Conservation (phyloP, 768 basidiomycete genomes). For the Boletellus ananiceps region DNA sequence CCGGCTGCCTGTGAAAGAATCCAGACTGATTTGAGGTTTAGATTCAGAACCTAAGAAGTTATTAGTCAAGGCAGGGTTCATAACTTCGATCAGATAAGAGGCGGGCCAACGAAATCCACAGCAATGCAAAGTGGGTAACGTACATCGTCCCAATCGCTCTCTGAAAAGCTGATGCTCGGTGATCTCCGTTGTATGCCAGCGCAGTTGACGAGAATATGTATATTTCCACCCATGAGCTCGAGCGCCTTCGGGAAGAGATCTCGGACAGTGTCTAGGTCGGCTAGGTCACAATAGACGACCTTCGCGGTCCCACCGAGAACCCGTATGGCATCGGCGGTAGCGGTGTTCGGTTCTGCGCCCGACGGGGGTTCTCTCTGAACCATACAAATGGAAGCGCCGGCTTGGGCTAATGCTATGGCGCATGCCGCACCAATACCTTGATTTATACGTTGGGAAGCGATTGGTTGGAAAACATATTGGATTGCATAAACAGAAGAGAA, state of each 20-base stretch:
- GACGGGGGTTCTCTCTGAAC: slow-evolving; percentile 42
- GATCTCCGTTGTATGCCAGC: slow-evolving; percentile 58
- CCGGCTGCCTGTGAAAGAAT: slow-evolving; percentile 85
- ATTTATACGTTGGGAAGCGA: slow-evolving; percentile 9
- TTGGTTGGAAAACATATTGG: slow-evolving; percentile 11
- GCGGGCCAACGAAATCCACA: slow-evolving; percentile 5
- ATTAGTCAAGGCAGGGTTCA: slow-evolving; percentile 8
- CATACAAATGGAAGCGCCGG: slow-evolving; percentile 48
- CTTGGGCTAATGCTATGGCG: slow-evolving; percentile 51
- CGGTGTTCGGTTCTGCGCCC: slow-evolving; percentile 31
- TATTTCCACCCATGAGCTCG: slow-evolving; percentile 43
- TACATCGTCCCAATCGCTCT: slow-evolving; percentile 70
- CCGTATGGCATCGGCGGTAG: slow-evolving; percentile 35
- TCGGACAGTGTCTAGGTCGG: slow-evolving; percentile 45
- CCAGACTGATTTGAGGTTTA: slow-evolving; percentile 87
- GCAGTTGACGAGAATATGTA: slow-evolving; percentile 69
- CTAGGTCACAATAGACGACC: slow-evolving; percentile 55
- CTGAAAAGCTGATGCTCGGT: slow-evolving; percentile 60
- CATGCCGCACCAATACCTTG: slow-evolving; percentile 54
- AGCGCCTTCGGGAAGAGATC: slow-evolving; percentile 47
- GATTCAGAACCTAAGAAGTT: slow-evolving; percentile 61
- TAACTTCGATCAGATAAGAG: slow-evolving; percentile 7
- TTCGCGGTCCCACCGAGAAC: slow-evolving; percentile 33
- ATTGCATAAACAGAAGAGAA: slow-evolving; percentile 12
- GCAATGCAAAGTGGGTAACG: slow-evolving; percentile 33